Evolutionary conservation across 164 flowering plant species (phyloP), one percentile per base, ranked within the genome.

Genomic region (Piper betle): DNA sequence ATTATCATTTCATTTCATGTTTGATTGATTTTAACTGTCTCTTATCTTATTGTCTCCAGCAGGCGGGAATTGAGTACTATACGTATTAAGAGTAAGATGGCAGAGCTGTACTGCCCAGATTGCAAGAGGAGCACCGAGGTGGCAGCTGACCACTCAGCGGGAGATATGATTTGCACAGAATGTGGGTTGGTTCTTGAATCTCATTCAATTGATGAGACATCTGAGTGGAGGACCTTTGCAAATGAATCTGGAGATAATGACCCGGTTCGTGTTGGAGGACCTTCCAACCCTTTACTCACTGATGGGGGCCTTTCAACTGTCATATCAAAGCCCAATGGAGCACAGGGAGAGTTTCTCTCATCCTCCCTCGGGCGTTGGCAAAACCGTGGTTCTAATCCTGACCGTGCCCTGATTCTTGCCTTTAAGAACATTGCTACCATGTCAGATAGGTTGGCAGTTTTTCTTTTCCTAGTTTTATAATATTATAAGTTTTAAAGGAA

Each of bases 321-420:
- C 10, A 73, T 77, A 60, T 71, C 79, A 17, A 77, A 71, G 57
- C 75, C 83, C 16, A 73, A 68, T 48, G 79, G 78, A 5, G 70
- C 66, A 6, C 71, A 75, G 39, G 63, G 72, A 41, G 78, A 75
- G 53, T 75, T 73, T 39, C 63, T 73, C 37, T 70, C 81, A 0
- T 75, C 79, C 17, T 77, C 80, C 3, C 71, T 77, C 8, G 77
- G 79, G 2, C 72, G 77, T 0, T 78, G 76, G 79, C 81, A 75
- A 71, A 77, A 72, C 48, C 79, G 81, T 11, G 76, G 79, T 1
- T 68, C 79, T 10, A 73, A 75, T 60, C 72, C 83, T 20, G 79
- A 80, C 59, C 78, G 78, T 15, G 52, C 74, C 16, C 72, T 80
- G 20, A 68, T 76, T 16, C 40, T 37, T 50, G 80, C 84, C 39